phyloP scores from a whole-genome alignment of 805 yeast genomes.

The Kuraishia ogatae region DNA sequence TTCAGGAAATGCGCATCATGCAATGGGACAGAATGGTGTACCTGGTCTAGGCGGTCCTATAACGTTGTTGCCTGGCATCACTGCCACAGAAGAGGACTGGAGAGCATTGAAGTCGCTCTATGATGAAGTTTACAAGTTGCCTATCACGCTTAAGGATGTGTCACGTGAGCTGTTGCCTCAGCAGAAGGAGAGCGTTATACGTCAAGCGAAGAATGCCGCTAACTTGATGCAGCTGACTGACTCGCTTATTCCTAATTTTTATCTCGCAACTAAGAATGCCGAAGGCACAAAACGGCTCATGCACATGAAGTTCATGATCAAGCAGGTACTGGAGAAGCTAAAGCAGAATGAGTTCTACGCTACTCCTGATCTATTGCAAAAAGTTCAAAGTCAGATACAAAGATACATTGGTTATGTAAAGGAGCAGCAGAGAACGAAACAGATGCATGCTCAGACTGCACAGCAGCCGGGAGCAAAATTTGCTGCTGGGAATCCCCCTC shows the following conservation, averaged over 20 bases:
- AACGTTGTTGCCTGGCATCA: constrained; percentile 18
- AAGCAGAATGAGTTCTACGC: constrained; percentile 60
- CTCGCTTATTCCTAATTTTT: constrained; percentile 71
- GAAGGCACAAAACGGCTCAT: constrained; percentile 71
- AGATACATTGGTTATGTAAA: constrained; percentile 69
- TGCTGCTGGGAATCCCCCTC: not conserved
- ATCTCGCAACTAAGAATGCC: constrained; percentile 61
- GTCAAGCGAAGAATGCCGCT: constrained; percentile 43
- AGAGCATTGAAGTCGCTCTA: constrained; percentile 51
- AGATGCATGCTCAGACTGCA: constrained; percentile 3
- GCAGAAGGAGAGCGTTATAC: constrained; percentile 54
- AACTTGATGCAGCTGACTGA: constrained; percentile 64
- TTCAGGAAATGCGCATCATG: constrained; percentile 13
- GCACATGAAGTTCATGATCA: constrained; percentile 72
- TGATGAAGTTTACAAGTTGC: constrained; percentile 61
- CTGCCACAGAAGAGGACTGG: constrained; percentile 54
- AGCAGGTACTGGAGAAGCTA: constrained; percentile 64
- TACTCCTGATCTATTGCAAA: constrained; percentile 62
- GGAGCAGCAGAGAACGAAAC: constrained; percentile 22
- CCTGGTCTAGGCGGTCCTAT: constrained; percentile 1
- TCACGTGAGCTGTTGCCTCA: constrained; percentile 51
- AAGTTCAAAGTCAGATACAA: constrained; percentile 63
- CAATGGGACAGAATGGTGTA: constrained; percentile 8
- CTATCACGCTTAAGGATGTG: constrained; percentile 58
- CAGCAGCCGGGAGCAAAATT: constrained; percentile 6